phyloP scores from a whole-genome alignment of 2,329 filamentous ascomycete genomes.

The Talaromyces sp. region DNA sequence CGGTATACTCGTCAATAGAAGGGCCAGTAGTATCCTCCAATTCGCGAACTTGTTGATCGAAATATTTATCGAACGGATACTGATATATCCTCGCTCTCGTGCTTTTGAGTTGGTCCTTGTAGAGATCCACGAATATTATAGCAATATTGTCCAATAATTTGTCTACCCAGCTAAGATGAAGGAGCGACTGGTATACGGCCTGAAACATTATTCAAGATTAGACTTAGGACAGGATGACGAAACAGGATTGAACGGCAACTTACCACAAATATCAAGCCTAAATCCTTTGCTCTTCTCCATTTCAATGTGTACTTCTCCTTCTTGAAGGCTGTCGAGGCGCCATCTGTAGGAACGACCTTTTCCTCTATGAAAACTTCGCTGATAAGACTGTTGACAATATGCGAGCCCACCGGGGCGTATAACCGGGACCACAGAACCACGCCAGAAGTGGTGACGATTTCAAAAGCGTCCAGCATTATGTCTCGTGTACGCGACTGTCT shows the following conservation, averaged over 20 bases:
- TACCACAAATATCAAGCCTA: slow-evolving; percentile 94
- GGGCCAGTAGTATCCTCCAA: slow-evolving; percentile 50
- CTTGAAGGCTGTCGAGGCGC: slow-evolving; percentile 69
- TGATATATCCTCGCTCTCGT: slow-evolving; percentile 73
- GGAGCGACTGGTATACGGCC: slow-evolving; percentile 94
- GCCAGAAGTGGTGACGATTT: slow-evolving; percentile 91
- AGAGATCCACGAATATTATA: slow-evolving; percentile 85
- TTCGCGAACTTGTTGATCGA: slow-evolving; percentile 86
- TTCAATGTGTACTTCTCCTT: slow-evolving; percentile 92
- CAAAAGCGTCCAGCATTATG: slow-evolving; percentile 88
- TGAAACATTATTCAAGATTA: slow-evolving; percentile 37
- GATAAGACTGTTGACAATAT: slow-evolving; percentile 91
- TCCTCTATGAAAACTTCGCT: slow-evolving; percentile 97
- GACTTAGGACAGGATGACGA: slow-evolving; percentile 17
- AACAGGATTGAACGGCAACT: slow-evolving; percentile 29
- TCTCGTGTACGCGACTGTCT: not conserved
- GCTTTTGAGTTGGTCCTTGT: slow-evolving; percentile 80
- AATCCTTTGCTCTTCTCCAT: slow-evolving; percentile 88
- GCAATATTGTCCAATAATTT: slow-evolving; percentile 93
- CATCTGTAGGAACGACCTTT: slow-evolving; percentile 64
- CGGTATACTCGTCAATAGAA: slow-evolving; percentile 41
- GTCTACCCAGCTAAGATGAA: slow-evolving; percentile 96
- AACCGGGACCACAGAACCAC: slow-evolving; percentile 95
- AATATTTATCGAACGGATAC: slow-evolving; percentile 88
- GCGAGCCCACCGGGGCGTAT: slow-evolving; percentile 74